These are phyloP conservation scores for Zizania latifolia DNA, from an alignment of 176 grass and related monocot species.

Conservation along the genomic window DNA sequence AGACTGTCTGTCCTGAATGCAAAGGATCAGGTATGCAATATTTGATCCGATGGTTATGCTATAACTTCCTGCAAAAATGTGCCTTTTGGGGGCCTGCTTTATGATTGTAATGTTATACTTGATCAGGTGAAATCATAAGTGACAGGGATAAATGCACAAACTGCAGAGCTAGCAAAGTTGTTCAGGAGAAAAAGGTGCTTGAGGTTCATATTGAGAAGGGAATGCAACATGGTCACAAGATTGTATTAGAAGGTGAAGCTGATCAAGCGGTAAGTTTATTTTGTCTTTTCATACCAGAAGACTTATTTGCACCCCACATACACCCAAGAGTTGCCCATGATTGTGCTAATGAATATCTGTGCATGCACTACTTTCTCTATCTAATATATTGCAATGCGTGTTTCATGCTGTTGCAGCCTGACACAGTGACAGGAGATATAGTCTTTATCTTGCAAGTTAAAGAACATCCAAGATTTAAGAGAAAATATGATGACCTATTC, in stretches of 20 bases:
- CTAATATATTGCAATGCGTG: slow-evolving; percentile 9
- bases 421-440: slow-evolving; percentile 62
- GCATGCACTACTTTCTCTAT: background rate
- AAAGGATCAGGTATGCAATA: slow-evolving; percentile 44
- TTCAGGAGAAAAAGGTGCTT: slow-evolving; percentile 65
- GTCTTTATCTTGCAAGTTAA: slow-evolving; percentile 71
- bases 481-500: slow-evolving; percentile 60
- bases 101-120: slow-evolving; percentile 8
- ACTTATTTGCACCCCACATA: background rate
- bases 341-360: background rate
- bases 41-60: background rate
- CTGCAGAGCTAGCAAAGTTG: slow-evolving; percentile 58
- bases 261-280: slow-evolving; percentile 60
- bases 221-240: slow-evolving; percentile 68
- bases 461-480: slow-evolving; percentile 69
- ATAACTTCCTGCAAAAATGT: slow-evolving; percentile 3
- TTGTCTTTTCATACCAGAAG: background rate
- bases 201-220: slow-evolving; percentile 86
- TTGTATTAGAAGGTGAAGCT: slow-evolving; percentile 70
- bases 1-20: slow-evolving; percentile 66
- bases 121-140: slow-evolving; percentile 65
- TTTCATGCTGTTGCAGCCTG: slow-evolving; percentile 37
- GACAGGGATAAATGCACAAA: slow-evolving; percentile 64
- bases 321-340: background rate
- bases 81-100: slow-evolving; percentile 7